Conservation (phyloP, 495 filamentous ascomycete genomes). For the Hypoxylon trugodes region DNA sequence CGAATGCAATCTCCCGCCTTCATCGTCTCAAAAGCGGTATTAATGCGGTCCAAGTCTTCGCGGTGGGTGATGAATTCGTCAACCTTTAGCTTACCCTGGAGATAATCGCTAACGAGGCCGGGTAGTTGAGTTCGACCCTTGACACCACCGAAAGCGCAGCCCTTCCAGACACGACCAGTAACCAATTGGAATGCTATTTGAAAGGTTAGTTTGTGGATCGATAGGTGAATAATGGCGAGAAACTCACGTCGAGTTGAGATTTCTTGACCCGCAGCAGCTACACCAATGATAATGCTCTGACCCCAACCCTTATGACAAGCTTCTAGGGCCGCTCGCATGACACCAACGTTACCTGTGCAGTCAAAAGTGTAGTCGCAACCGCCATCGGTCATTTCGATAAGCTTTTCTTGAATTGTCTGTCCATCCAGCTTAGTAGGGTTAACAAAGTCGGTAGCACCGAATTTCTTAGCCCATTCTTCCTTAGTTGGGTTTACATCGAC, state of each 20-base stretch:
- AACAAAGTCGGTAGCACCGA: conserved; percentile 95
- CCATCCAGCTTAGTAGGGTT: conserved; percentile 84
- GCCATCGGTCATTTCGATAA: conserved; percentile 99
- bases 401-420: conserved; percentile 84
- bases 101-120: conserved; percentile 88
- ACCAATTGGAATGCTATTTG: conserved; percentile 93
- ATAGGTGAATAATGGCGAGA: not conserved
- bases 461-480: conserved; percentile 91
- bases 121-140: conserved; percentile 95
- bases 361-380: conserved; percentile 99
- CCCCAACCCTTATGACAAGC: conserved; percentile 99
- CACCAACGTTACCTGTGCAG: conserved; percentile 95
- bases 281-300: conserved; percentile 96
- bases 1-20: conserved; percentile 95
- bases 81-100: conserved; percentile 90
- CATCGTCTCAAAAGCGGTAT: conserved; percentile 91
- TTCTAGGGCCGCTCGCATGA: conserved; percentile 96
- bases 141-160: conserved; percentile 97
- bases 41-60: conserved; percentile 80
- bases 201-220: conserved; percentile 32
- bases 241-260: conserved; percentile 92
- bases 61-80: conserved; percentile 99
- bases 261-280: conserved; percentile 97
- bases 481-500: conserved; percentile 94
- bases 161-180: conserved; percentile 96